Evolutionary conservation across 257 asterid species (phyloP).

Genomic region (Rubia yunnanensis): DNA sequence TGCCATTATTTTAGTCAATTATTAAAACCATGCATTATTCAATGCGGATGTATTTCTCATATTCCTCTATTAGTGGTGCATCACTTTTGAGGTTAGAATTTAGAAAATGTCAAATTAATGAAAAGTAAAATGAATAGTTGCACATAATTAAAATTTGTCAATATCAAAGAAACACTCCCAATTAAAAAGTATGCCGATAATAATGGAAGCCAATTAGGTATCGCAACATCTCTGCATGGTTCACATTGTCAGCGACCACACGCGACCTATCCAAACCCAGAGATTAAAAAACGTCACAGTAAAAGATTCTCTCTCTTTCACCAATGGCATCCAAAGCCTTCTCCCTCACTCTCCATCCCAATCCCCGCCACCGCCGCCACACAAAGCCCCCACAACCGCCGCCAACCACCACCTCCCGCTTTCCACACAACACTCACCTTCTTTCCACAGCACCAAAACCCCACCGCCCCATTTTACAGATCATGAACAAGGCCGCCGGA

Average conservation of each 20-base stretch:
- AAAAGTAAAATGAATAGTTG: too few relatives aligned
- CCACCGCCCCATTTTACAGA: conserved; percentile 1
- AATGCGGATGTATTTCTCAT: not conserved
- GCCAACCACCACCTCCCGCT: conserved; percentile 12
- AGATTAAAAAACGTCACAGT: not conserved
- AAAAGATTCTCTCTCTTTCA: conserved; percentile 20
- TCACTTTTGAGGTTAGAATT: too few relatives aligned
- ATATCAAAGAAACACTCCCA: too few relatives aligned
- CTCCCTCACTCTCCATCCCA: conserved; percentile 36
- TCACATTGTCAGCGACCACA: conserved; percentile 18
- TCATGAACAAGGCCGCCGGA: conserved; percentile 35
- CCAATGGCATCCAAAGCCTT: conserved; percentile 44
- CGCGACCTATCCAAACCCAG: conserved; percentile 15
- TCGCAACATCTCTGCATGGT: not conserved
- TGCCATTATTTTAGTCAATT: not conserved
- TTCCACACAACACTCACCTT: conserved; percentile 1
- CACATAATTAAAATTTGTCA: too few relatives aligned
- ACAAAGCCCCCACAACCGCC: not conserved
- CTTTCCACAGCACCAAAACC: not conserved
- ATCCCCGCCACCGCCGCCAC: conserved; percentile 20
- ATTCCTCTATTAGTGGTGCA: too few relatives aligned
- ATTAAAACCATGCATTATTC: not conserved
- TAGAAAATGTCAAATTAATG: too few relatives aligned
- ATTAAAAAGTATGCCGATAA: too few relatives aligned
- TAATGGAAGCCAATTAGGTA: not conserved